These are phyloP conservation scores for Aspergillus calidoustus DNA, from an alignment of 2,329 filamentous ascomycete species.

Conservation along the genomic window DNA sequence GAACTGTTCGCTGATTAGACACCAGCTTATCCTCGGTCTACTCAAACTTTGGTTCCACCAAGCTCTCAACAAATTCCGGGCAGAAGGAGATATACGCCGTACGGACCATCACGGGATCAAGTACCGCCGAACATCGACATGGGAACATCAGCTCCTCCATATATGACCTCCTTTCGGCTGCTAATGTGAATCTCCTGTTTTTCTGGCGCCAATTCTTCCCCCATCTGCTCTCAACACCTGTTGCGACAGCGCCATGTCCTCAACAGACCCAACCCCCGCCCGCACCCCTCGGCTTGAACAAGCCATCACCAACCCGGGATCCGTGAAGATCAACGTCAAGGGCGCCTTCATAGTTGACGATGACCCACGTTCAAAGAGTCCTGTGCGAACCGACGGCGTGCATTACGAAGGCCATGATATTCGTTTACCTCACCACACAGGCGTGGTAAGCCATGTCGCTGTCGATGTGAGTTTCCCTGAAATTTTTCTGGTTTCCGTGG, in stretches of 20 bases:
- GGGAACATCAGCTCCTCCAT: slow-evolving; percentile 10
- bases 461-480: slow-evolving; percentile 73
- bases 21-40: slow-evolving; percentile 13
- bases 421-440: slow-evolving; percentile 91
- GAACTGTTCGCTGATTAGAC: background rate
- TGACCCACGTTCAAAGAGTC: slow-evolving; percentile 58
- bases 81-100: slow-evolving; percentile 54
- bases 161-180: slow-evolving; percentile 23
- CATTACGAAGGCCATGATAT: slow-evolving; percentile 88
- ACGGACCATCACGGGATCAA: slow-evolving; percentile 47
- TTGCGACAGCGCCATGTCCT: slow-evolving; percentile 34
- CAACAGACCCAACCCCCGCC: slow-evolving; percentile 31
- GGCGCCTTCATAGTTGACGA: slow-evolving; percentile 96
- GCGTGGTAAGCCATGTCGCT: slow-evolving; percentile 93
- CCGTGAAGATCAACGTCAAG: slow-evolving; percentile 93
- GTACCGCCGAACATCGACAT: slow-evolving; percentile 29
- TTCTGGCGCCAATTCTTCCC: slow-evolving; percentile 16
- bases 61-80: slow-evolving; percentile 32
- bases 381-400: slow-evolving; percentile 59
- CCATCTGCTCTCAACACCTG: background rate
- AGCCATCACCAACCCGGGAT: slow-evolving; percentile 63
- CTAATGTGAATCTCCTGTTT: slow-evolving; percentile 22
- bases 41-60: slow-evolving; percentile 20
- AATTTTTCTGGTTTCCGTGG: slow-evolving; percentile 22
- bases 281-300: slow-evolving; percentile 40